A percentile compares a stretch with the other conserved stretches of the same genome.
Conservation (phyloP, 805 yeast genomes). For the Yarrowia phangngaensis region DNA sequence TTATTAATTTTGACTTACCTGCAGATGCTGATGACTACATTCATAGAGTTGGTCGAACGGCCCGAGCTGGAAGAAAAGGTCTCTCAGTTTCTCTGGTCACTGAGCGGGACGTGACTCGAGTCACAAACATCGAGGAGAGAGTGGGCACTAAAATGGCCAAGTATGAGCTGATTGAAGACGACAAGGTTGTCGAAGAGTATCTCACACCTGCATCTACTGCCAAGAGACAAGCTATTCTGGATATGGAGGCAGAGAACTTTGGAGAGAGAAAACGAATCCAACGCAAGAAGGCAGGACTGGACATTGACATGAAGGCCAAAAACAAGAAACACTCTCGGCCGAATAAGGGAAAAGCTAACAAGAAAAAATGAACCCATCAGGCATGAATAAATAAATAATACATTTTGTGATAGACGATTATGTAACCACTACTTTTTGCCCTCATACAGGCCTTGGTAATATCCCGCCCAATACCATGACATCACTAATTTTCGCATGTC, state of each 20-base stretch:
- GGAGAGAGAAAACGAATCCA: constrained; percentile 66
- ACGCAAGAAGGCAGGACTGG: constrained; percentile 41
- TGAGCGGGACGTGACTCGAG: constrained; percentile 76
- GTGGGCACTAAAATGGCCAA: constrained; percentile 76
- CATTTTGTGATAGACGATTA: neutral
- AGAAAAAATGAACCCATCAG: constrained; percentile 1
- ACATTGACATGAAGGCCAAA: constrained; percentile 6
- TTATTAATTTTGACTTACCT: constrained; percentile 87
- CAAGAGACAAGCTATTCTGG: constrained; percentile 85
- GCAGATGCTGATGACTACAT: constrained; percentile 95
- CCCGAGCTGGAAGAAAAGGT: constrained; percentile 93
- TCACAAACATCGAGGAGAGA: constrained; percentile 81
- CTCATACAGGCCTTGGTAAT: constrained; percentile 33
- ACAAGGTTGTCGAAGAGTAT: constrained; percentile 67
- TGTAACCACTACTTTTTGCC: constrained; percentile 20
- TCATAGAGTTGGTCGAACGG: constrained; percentile 98
- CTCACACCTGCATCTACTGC: constrained; percentile 71
- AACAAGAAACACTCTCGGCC: constrained; percentile 4
- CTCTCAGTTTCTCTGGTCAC: constrained; percentile 77
- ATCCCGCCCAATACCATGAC: constrained; percentile 38
- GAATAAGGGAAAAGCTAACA: constrained; percentile 1
- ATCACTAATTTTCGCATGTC: constrained; percentile 30
- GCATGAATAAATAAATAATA: neutral
- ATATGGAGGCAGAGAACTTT: constrained; percentile 86
- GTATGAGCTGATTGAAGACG: constrained; percentile 67